These are phyloP conservation scores for Effrenium voratum DNA, from an alignment of 73 alveolate species.

Conservation along the genomic window DNA sequence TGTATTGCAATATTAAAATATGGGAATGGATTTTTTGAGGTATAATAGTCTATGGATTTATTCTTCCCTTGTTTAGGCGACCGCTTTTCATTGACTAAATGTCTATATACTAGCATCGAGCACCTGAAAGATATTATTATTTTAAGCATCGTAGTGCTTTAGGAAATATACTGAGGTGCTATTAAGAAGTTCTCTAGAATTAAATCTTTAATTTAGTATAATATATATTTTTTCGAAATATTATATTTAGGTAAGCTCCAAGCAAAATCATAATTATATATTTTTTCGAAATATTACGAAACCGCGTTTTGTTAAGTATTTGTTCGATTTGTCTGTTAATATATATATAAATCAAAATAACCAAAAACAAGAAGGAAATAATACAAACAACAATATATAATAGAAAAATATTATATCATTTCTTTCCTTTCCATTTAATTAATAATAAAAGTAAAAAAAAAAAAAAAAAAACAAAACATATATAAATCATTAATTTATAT, in stretches of 20 bases:
- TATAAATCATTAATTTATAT: background rate
- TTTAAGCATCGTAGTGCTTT: background rate
- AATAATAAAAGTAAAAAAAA: background rate
- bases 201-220: background rate
- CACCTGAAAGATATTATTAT: no score
- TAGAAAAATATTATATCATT: no score
- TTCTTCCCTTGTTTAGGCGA: no score
- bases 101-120: no score
- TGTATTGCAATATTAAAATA: no score
- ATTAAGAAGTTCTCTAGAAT: background rate
- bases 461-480: background rate
- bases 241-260: background rate
- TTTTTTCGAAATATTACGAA: background rate
- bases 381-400: background rate
- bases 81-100: no score
- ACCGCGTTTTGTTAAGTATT: background rate
- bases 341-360: background rate
- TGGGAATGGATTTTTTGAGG: no score
- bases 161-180: background rate
- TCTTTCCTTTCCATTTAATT: background rate
- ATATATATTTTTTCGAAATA: background rate
- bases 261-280: background rate
- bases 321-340: background rate
- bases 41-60: no score
- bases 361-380: background rate